A percentile compares a stretch with the other conserved stretches of the same genome.
phyloP scores from a whole-genome alignment of 306 rosid genomes.

The Elaeagnus macrophylla region DNA sequence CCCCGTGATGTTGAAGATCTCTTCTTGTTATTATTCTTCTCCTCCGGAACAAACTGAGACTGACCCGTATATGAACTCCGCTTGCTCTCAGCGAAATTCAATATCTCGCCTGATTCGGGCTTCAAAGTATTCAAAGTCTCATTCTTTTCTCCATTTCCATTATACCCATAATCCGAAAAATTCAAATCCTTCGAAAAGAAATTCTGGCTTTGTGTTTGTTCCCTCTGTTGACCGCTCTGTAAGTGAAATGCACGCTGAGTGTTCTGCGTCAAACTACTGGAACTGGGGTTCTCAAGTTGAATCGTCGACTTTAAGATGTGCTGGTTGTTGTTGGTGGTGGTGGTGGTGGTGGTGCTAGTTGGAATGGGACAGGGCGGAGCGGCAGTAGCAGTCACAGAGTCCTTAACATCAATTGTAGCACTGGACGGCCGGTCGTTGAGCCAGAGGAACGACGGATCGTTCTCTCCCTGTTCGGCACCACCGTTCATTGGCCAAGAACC shows the following conservation, averaged over 20 bases:
- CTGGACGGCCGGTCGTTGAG: constrained; percentile 40
- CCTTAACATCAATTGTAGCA: constrained; percentile 35
- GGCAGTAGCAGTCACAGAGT: constrained; percentile 20
- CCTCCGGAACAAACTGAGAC: too few species aligned
- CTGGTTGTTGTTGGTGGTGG: constrained; percentile 18
- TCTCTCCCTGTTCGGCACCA: constrained; percentile 59
- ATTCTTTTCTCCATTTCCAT: constrained; percentile 32
- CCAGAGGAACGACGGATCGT: constrained; percentile 81
- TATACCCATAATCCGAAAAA: constrained; percentile 50
- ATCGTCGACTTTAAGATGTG: constrained; percentile 31
- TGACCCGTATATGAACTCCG: too few species aligned
- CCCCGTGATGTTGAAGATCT: too few species aligned
- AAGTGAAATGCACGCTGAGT: constrained; percentile 40
- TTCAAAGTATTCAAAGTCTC: constrained; percentile 38
- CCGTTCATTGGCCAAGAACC: constrained; percentile 54
- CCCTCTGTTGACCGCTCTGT: constrained; percentile 11
- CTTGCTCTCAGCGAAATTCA: constrained; percentile 53
- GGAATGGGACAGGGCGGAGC: constrained; percentile 9
- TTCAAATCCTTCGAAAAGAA: constrained; percentile 57
- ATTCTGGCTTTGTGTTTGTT: constrained; percentile 40
- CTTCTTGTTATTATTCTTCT: too few species aligned
- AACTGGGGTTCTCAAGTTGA: constrained; percentile 48
- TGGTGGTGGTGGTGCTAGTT: constrained; percentile 27
- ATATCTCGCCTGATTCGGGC: constrained; percentile 83
- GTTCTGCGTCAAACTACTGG: constrained; percentile 50